Evolutionary conservation across 305 asterid species (phyloP).

Genomic region (Solanum hybrid): DNA sequence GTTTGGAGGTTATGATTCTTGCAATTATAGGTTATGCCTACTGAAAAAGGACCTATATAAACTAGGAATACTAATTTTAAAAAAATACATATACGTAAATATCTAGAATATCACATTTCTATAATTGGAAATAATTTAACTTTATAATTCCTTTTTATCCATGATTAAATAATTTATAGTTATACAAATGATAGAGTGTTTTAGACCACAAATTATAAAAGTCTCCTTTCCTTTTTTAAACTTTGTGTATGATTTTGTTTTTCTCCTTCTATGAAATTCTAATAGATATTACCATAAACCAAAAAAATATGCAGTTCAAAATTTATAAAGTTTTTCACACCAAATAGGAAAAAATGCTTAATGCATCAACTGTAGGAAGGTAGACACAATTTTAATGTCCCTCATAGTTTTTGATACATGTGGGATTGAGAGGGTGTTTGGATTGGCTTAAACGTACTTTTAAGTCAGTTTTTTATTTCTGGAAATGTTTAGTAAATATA

Average conservation of each 20-base stretch:
- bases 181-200: background rate
- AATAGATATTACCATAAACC: background rate
- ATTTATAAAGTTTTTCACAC: background rate
- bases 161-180: no score
- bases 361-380: background rate
- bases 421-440: background rate
- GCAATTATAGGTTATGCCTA: background rate
- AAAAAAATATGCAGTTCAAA: background rate
- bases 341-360: background rate
- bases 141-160: background rate
- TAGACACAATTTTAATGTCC: background rate
- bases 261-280: background rate
- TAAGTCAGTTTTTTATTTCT: no score
- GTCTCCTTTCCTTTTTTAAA: background rate
- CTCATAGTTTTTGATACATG: background rate
- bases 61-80: background rate
- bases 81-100: no score
- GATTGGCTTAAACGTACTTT: no score
- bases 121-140: no score
- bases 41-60: background rate
- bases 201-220: background rate
- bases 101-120: background rate
- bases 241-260: background rate
- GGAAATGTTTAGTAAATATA: no score
- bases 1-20: background rate